phyloP scores from a whole-genome alignment of 805 yeast genomes.

The Millerozyma acaciae region DNA sequence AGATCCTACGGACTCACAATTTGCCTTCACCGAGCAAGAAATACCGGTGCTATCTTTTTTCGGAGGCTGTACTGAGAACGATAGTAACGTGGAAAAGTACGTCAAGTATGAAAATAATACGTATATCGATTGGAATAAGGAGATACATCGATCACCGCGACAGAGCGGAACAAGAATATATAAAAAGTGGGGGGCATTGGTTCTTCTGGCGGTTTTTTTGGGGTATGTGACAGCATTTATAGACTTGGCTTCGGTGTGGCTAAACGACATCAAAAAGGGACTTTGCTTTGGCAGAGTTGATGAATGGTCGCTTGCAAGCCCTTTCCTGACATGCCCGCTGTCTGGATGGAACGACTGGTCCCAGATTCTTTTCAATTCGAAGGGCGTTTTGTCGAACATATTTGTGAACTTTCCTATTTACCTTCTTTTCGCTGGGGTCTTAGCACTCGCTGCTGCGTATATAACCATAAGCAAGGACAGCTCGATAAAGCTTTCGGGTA shows the following conservation, averaged over 20 bases:
- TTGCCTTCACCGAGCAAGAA: conserved; percentile 6
- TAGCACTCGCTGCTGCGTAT: conserved; percentile 25
- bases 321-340: conserved; percentile 41
- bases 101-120: conserved; percentile 35
- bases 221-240: conserved; percentile 48
- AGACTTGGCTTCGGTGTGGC: conserved; percentile 47
- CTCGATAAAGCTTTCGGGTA: conserved; percentile 51
- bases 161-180: conserved; percentile 12
- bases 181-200: conserved; percentile 47
- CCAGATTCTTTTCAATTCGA: conserved; percentile 21
- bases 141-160: no score
- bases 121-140: conserved; percentile 52
- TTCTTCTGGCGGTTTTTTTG: conserved; percentile 41
- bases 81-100: not conserved
- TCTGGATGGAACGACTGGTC: conserved; percentile 40
- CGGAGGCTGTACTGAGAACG: not conserved
- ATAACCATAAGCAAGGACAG: conserved; percentile 24
- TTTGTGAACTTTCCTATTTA: conserved; percentile 36
- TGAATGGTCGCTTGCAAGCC: conserved; percentile 39
- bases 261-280: conserved; percentile 53
- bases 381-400: conserved; percentile 13
- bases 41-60: conserved; percentile 9
- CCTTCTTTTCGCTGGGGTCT: conserved; percentile 21
- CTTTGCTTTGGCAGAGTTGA: conserved; percentile 39
- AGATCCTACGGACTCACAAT: not conserved